Evolutionary conservation across 163 green algal genomes (phyloP), one percentile per base, ranked within the genome.

Genomic region (Scenedesmus sp.): DNA sequence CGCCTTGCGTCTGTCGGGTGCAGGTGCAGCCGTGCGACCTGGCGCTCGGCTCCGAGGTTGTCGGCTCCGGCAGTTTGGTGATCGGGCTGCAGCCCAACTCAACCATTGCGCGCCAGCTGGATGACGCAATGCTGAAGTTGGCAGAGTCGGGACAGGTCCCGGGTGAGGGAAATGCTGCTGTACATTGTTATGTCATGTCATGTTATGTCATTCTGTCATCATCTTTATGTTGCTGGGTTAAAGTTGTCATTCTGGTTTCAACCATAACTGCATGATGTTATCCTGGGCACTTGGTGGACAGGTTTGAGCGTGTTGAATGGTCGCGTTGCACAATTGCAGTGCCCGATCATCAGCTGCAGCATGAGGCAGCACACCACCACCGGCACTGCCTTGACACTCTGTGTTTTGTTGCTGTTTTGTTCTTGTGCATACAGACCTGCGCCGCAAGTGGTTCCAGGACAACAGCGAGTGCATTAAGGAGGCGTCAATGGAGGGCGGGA

Each of bases 381-480:
- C n/a, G 7, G 12, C 56, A n/a, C 22, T n/a, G 4, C 7, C 30
- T 20, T 76, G n/a, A 26, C 61, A 40, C 5, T 2, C 30, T 37
- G 26, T n/a, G n/a, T n/a, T 3, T 37, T 40, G 61, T 18, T 20
- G 59, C 20, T 83, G 76, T 59, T 2, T 2, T 65, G 18, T 3
- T 3, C 3, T 24, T 72, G 59, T 10, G 33, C 9, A 18, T 37
- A 15, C 86, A 86, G 86, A 91, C 22, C 49, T 91, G 9, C 73
- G 86, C 37, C 73, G 86, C 53, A 91, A 91, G 86, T 91, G 86
- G 86, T 86, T 91, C 22, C 33, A 65, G 6, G 73, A 91, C 16
- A 46, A 37, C 43, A 85, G 43, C 7, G 16, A 86, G 12, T 91
- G 86, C 35, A 15, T 3, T 30, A 61, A 44, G 18, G 40, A 73